Base-by-base conservation (phyloP, 495 filamentous ascomycete species). In the Neurospora sp. region DNA sequence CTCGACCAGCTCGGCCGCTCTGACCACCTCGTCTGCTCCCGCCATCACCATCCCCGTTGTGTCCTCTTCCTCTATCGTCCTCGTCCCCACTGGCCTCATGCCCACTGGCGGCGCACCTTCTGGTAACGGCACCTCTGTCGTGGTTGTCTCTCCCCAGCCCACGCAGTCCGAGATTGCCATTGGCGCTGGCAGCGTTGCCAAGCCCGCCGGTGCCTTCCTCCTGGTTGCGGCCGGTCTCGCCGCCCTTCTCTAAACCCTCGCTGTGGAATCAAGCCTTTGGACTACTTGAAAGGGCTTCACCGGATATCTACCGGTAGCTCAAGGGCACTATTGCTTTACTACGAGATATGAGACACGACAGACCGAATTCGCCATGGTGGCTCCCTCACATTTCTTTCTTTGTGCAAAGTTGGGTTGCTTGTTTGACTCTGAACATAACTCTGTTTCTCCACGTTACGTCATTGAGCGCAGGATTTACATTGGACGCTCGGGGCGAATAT, bases 281-380 rank as follows among this genome's bases (percentile, higher is more conserved):
- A 74, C 53, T 69, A 41, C 61, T 31, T 40, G 22, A 53, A 35
- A 69, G n/a, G 68, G 42, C 42, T 69, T 68, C 48, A 10, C 44
- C 70, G 35, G 40, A 73, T 69, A 72, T 70, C 70, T 12, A 40
- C 42, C 37, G 70, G 44, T 72, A 41, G 35, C 70, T 65, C 70
- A 45, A 68, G 70, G 72, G 45, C 68, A 71, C 73, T 39, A 40
- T 70, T 71, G 76, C 74, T 76, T 79, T 61, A 61, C 70, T 74
- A 81, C 76, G 79, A 81, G 78, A 80, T 69, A 80, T 75, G 79
- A 80, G 78, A 79, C 70, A 81, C 78, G 79, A 80, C 76, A 73
- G 73, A 74, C 69, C 69, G 69, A 74, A 71, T 31, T 71, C 70
- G 71, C 76, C 65, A 53, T 59, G 70, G 39, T 70, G 68, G 40